phyloP scores from a whole-genome alignment of 306 rosid genomes.

The Dryas drummondii region DNA sequence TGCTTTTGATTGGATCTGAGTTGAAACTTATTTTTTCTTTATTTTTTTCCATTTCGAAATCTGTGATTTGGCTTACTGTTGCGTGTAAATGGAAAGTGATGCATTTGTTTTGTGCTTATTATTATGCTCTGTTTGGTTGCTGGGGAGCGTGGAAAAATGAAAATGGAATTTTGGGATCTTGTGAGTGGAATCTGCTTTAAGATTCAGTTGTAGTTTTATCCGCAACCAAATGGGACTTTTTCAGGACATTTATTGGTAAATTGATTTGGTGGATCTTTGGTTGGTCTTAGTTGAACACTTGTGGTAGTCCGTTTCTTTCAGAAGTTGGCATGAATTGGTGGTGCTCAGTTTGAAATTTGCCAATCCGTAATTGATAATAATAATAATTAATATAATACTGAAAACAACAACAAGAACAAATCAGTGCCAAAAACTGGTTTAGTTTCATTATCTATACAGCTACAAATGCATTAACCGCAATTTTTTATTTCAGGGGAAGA shows the following conservation, averaged over 20 bases:
- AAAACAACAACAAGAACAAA: no score
- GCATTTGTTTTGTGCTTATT: constrained; percentile 13
- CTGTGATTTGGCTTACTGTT: constrained; percentile 25
- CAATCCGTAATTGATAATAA: constrained; percentile 30
- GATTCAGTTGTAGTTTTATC: constrained; percentile 20
- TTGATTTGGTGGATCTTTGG: constrained; percentile 44
- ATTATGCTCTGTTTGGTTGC: constrained; percentile 24
- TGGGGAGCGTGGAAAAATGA: constrained; percentile 20
- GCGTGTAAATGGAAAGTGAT: constrained; percentile 10
- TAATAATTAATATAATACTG: no score
- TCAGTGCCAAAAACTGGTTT: no score
- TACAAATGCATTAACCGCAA: no score
- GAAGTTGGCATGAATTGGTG: constrained; percentile 26
- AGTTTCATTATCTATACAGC: no score
- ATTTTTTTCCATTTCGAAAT: constrained; percentile 32
- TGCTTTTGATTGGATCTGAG: constrained; percentile 31
- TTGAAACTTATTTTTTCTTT: not conserved
- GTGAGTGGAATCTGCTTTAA: constrained; percentile 18
- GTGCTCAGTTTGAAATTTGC: constrained; percentile 9
- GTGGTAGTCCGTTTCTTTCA: constrained; percentile 18
- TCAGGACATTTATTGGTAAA: constrained; percentile 10
- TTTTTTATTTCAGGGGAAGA: no score
- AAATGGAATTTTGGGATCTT: constrained; percentile 27
- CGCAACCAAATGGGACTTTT: constrained; percentile 10
- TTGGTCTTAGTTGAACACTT: constrained; percentile 39